phyloP scores from a whole-genome alignment of 306 rosid genomes.

The Spatholobus suberectus region DNA sequence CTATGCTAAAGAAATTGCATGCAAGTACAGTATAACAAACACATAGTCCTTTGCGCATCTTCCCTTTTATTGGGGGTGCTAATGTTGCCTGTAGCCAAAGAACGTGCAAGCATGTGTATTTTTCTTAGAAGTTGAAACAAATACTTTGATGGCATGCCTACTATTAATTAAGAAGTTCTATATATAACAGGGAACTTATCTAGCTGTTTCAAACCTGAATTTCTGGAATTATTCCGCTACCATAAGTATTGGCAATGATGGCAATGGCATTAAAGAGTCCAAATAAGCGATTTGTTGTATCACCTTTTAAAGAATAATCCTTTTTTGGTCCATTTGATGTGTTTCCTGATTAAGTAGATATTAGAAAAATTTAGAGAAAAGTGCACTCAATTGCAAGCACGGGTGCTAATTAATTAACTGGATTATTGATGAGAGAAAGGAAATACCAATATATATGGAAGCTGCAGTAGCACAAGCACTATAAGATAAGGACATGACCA shows the following conservation, averaged over 20 bases:
- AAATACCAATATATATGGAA: neutral
- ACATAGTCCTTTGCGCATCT: neutral
- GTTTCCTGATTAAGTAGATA: neutral
- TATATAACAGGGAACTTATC: neutral
- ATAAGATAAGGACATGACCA: neutral
- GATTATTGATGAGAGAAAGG: neutral
- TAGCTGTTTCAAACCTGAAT: neutral
- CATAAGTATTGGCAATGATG: neutral
- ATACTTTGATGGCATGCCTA: neutral
- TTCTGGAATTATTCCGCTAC: neutral
- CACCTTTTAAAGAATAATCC: neutral
- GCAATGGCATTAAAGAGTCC: neutral
- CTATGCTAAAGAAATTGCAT: neutral
- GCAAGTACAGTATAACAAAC: neutral
- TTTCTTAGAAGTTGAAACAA: neutral
- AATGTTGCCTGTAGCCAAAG: neutral
- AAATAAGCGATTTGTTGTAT: neutral
- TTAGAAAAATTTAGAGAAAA: neutral
- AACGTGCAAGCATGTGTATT: neutral
- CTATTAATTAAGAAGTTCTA: neutral
- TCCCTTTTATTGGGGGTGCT: neutral
- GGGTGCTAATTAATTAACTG: neutral
- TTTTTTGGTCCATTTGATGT: neutral
- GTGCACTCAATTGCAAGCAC: neutral
- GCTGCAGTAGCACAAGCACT: neutral